A percentile compares a stretch with the other conserved stretches of the same genome.
Conservation (phyloP, 2,329 filamentous ascomycete genomes). For the Calonectria fujianensis region DNA sequence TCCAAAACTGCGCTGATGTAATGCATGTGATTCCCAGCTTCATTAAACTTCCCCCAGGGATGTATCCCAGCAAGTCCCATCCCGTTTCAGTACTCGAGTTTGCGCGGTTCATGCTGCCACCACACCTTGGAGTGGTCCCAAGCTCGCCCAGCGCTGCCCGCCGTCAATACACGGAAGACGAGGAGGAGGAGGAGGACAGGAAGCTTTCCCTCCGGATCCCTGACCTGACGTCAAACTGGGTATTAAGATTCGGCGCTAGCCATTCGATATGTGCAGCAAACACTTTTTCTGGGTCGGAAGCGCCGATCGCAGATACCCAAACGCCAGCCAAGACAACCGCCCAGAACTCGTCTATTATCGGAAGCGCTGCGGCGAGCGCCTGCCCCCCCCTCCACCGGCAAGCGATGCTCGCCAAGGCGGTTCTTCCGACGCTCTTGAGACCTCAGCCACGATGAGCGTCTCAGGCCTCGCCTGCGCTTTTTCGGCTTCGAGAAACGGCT, state of each 20-base stretch:
- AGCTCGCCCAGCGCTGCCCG: no score
- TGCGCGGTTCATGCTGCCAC: background rate
- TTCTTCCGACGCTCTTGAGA: constrained; percentile 18
- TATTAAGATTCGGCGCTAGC: background rate
- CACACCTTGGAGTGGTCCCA: constrained; percentile 7
- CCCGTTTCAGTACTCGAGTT: background rate
- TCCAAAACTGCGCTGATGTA: background rate
- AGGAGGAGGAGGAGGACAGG: no score
- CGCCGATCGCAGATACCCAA: background rate
- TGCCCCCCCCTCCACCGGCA: background rate
- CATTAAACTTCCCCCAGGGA: background rate
- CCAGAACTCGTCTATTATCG: background rate
- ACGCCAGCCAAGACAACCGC: background rate
- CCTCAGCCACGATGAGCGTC: background rate
- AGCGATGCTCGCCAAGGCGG: constrained; percentile 8
- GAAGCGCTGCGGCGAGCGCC: background rate
- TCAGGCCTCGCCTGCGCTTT: background rate
- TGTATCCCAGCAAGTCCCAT: background rate
- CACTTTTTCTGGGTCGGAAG: background rate
- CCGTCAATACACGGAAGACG: no score
- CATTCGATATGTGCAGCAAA: background rate
- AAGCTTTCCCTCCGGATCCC: background rate
- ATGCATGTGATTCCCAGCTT: background rate
- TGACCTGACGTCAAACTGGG: background rate
- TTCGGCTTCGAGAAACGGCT: background rate